phyloP scores from a whole-genome alignment of 2,329 filamentous ascomycete species.

The Chaetomiaceae sp. region DNA sequence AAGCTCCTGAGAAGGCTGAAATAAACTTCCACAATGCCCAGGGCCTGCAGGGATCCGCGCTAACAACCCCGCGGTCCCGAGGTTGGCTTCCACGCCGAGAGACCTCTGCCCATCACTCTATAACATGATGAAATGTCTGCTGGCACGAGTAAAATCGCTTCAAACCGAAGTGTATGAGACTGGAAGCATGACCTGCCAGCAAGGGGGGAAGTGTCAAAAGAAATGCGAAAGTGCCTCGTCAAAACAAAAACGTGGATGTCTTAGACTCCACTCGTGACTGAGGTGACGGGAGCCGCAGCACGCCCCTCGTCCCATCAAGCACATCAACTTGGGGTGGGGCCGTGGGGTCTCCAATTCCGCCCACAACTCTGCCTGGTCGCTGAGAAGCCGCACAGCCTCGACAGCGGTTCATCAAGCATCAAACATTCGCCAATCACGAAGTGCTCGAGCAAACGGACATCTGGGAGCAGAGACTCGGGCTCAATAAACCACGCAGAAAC shows the following conservation, averaged over 20 bases:
- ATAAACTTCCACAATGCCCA: neutral
- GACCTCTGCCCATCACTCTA: no score
- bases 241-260: slow-evolving; percentile 4
- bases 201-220: neutral
- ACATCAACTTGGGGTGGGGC: no score
- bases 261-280: neutral
- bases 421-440: slow-evolving; percentile 14
- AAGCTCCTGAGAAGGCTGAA: neutral
- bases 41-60: no score
- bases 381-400: slow-evolving; percentile 12
- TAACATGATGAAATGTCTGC: neutral
- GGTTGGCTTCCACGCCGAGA: no score
- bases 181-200: neutral
- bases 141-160: neutral
- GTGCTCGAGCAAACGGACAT: neutral
- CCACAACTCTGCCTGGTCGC: slow-evolving; percentile 13
- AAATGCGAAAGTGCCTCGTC: slow-evolving; percentile 18
- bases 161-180: slow-evolving; percentile 7
- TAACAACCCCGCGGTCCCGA: no score
- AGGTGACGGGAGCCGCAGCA: neutral
- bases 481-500: neutral
- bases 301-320: neutral
- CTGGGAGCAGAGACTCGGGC: neutral
- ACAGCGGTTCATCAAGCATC: neutral
- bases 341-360: slow-evolving; percentile 8